A percentile compares a stretch with the other conserved stretches of the same genome.
phyloP scores from a whole-genome alignment of 2,329 filamentous ascomycete genomes.

The Monilinia fructicola region DNA sequence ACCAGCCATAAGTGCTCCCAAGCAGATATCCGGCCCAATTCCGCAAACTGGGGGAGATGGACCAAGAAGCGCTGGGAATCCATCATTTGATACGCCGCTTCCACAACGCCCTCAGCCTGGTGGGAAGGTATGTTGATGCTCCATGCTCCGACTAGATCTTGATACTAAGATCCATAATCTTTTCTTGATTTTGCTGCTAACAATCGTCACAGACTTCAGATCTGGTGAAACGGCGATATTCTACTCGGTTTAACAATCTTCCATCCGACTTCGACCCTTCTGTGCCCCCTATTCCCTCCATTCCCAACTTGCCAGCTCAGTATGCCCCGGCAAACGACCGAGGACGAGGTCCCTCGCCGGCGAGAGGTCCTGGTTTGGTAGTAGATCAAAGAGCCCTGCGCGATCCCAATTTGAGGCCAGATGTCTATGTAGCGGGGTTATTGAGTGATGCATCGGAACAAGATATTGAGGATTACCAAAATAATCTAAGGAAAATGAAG shows the following conservation, averaged over 20 bases:
- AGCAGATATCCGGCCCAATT: conserved; percentile 62
- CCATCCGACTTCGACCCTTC: conserved; percentile 68
- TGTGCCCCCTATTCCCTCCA: conserved; percentile 66
- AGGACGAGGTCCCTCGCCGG: conserved; percentile 35
- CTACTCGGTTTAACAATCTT: conserved; percentile 81
- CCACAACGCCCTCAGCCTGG: conserved; percentile 53
- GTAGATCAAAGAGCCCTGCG: conserved; percentile 76
- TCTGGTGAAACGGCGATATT: conserved; percentile 91
- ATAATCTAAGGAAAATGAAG: conserved; percentile 36
- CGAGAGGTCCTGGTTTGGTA: conserved; percentile 54
- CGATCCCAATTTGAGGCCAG: conserved; percentile 75
- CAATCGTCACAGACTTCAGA: conserved; percentile 58
- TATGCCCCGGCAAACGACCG: conserved; percentile 32
- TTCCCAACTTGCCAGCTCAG: conserved; percentile 67
- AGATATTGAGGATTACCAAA: conserved; percentile 40
- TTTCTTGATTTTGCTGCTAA: conserved; percentile 22
- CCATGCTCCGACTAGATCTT: background rate
- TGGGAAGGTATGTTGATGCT: conserved; percentile 52
- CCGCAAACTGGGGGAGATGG: conserved; percentile 49
- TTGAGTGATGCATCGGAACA: conserved; percentile 40
- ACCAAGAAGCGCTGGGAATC: conserved; percentile 42
- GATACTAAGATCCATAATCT: background rate
- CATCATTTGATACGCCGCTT: conserved; percentile 41
- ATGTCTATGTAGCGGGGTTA: conserved; percentile 64
- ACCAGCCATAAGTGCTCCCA: conserved; percentile 61